Evolutionary conservation across 106 monocot genomes (phyloP), one percentile per base, ranked within the genome.

Genomic region (Allium sativum): DNA sequence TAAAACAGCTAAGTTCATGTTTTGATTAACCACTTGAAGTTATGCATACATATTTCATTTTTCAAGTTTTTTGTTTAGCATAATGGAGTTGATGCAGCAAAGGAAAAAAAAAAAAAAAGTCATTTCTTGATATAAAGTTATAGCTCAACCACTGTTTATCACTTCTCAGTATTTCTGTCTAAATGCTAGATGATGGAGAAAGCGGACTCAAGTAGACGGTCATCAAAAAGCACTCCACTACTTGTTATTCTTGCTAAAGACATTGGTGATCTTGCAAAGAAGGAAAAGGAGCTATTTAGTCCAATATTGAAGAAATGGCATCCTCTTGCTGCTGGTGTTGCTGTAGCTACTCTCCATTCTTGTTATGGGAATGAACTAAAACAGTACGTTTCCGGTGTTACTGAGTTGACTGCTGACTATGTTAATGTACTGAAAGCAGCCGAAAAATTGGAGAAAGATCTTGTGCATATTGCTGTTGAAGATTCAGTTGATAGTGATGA

Each of bases 401-500:
- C 76, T 10, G 96, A 91, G 45, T 73, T 96, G 43, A 96, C 91
- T 45, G 72, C 77, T 70, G 96, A 96, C 69, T 74, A 75, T 43
- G 82, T 90, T 17, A 81, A 87, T 76, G 95, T 96, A 18, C 65
- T 96, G 31, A 90, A 84, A 84, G 81, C 87, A 20, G 95, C 95
- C 21, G 90, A 96, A 64, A 96, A 84, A 56, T 78, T 96, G 44
- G 95, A 96, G 77, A 84, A 96, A 61, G 77, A 84, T 57, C 87
- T 96, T 69, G 95, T 96, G 42, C 76, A 75, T 57, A 80, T 91
- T 79, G 95, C 95, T 18, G 95, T 96, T 56, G 90, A 87, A 70
- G 95, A 96, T 59, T 78, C 84, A 57, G 95, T 96, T 77, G 95
- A 96, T 60, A 96, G 95, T 62, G 95, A 96, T n/a, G 95, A 91